Conservation (phyloP, 208 protist species). For the Leishmania tarentolae region DNA sequence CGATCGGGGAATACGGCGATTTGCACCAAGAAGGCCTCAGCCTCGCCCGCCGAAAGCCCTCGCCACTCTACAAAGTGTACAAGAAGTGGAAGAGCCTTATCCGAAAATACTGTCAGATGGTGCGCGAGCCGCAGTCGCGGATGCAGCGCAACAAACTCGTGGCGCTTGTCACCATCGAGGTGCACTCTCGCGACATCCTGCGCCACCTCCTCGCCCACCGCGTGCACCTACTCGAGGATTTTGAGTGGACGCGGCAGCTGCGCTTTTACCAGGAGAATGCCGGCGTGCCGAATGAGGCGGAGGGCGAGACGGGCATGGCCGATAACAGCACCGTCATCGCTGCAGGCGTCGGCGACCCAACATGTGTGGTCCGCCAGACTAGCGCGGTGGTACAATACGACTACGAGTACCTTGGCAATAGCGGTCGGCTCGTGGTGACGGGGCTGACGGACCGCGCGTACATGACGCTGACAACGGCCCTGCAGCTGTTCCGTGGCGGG, state of each 20-base stretch:
- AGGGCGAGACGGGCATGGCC: neutral
- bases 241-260: slow-evolving; percentile 97
- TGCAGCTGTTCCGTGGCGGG: slow-evolving; percentile 95
- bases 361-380: slow-evolving; percentile 94
- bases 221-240: slow-evolving; percentile 88
- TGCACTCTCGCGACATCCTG: slow-evolving; percentile 98
- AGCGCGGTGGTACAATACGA: slow-evolving; percentile 94
- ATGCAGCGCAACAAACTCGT: slow-evolving; percentile 96
- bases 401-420: slow-evolving; percentile 98
- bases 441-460: slow-evolving; percentile 98
- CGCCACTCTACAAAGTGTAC: slow-evolving; percentile 91
- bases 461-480: slow-evolving; percentile 97
- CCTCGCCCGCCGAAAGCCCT: slow-evolving; percentile 88
- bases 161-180: slow-evolving; percentile 98
- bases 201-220: slow-evolving; percentile 90
- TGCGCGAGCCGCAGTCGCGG: slow-evolving; percentile 90
- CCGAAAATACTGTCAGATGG: slow-evolving; percentile 95
- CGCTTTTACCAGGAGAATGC: slow-evolving; percentile 93
- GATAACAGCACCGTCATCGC: neutral
- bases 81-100: slow-evolving; percentile 95
- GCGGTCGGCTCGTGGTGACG: slow-evolving; percentile 98
- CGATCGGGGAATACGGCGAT: slow-evolving; percentile 89
- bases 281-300: neutral
- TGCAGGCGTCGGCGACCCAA: slow-evolving; percentile 2
- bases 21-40: slow-evolving; percentile 76